phyloP scores from a whole-genome alignment of 306 rosid genomes.

The Lathyrus sativus region DNA sequence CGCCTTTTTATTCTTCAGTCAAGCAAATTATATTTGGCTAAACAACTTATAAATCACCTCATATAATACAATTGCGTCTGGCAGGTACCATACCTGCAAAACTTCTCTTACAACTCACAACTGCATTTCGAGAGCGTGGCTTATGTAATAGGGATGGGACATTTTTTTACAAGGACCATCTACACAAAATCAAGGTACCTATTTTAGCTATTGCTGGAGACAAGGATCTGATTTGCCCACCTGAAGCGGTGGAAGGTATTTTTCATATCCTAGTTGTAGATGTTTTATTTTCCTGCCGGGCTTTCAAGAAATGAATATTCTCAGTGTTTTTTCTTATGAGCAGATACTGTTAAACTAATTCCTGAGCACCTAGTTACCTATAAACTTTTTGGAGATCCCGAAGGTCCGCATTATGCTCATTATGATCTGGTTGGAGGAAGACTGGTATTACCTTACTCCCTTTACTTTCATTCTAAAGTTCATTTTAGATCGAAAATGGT shows the following conservation, averaged over 20 bases:
- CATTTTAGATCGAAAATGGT: slow-evolving; percentile 18
- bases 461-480: slow-evolving; percentile 26
- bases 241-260: slow-evolving; percentile 95
- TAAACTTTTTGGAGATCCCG: slow-evolving; percentile 73
- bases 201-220: slow-evolving; percentile 94
- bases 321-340: slow-evolving; percentile 31
- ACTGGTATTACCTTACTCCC: slow-evolving; percentile 52
- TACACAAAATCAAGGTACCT: slow-evolving; percentile 69
- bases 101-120: slow-evolving; percentile 85
- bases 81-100: slow-evolving; percentile 94
- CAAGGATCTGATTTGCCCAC: slow-evolving; percentile 91
- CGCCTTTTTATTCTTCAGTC: slow-evolving; percentile 25
- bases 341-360: slow-evolving; percentile 79
- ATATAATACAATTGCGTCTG: slow-evolving; percentile 35
- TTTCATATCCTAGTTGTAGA: slow-evolving; percentile 22
- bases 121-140: slow-evolving; percentile 92
- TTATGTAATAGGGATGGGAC: slow-evolving; percentile 66
- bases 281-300: slow-evolving; percentile 14
- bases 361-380: slow-evolving; percentile 80
- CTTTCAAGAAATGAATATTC: slow-evolving; percentile 32
- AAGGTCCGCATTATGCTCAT: slow-evolving; percentile 96
- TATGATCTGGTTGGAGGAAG: slow-evolving; percentile 99
- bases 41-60: slow-evolving; percentile 24
- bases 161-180: slow-evolving; percentile 76
- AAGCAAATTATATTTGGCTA: slow-evolving; percentile 29